phyloP scores from a whole-genome alignment of 2,329 filamentous ascomycete genomes.

The Pseudocercospora macadamiae region DNA sequence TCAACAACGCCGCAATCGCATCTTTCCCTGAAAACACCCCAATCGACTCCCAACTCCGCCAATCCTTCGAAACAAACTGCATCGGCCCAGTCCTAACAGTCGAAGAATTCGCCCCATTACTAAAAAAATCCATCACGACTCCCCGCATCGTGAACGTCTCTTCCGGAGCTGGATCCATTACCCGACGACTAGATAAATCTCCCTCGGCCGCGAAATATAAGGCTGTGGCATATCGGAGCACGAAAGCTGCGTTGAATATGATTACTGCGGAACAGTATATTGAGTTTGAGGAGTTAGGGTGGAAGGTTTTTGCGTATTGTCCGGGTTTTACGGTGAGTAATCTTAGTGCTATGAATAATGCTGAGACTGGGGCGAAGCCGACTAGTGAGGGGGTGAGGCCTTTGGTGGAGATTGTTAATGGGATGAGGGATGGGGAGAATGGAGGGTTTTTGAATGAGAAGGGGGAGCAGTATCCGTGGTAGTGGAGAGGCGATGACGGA shows the following conservation, averaged over 20 bases:
- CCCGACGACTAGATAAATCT: constrained; percentile 31
- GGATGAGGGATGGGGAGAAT: constrained; percentile 39
- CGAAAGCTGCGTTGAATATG: constrained; percentile 47
- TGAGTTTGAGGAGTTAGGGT: constrained; percentile 30
- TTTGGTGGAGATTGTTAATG: constrained; percentile 43
- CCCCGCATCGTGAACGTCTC: constrained; percentile 42
- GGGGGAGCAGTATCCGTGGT: constrained; percentile 21
- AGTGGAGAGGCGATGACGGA: too few relatives aligned
- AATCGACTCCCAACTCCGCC: constrained; percentile 30
- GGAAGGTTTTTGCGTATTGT: constrained; percentile 45
- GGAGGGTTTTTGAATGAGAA: constrained; percentile 16
- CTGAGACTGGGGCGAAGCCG: constrained; percentile 42
- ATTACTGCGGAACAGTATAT: constrained; percentile 35
- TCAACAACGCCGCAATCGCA: constrained; percentile 44
- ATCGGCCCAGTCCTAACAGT: constrained; percentile 29
- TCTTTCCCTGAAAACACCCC: constrained; percentile 19
- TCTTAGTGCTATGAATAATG: constrained; percentile 38
- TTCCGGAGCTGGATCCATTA: constrained; percentile 41
- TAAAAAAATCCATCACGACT: constrained; percentile 27
- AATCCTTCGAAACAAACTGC: constrained; percentile 33
- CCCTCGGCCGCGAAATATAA: constrained; percentile 35
- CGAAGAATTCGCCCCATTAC: constrained; percentile 33
- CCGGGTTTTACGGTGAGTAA: constrained; percentile 45
- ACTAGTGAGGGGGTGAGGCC: constrained; percentile 39
- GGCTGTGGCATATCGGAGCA: constrained; percentile 38